Evolutionary conservation across 306 rosid species (phyloP).

Genomic region (Gastrolobium bilobum): DNA sequence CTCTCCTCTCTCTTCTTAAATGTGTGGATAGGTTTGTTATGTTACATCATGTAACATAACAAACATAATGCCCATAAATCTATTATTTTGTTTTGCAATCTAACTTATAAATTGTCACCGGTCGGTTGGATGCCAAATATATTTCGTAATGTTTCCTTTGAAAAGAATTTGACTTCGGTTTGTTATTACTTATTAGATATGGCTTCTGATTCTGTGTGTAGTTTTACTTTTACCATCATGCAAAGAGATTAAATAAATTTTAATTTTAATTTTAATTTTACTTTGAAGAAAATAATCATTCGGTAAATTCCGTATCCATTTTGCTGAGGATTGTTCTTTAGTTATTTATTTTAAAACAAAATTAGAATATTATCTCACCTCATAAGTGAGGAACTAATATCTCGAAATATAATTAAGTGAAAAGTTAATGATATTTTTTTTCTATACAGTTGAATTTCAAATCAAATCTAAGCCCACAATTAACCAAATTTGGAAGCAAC

Average conservation of each 20-base stretch:
- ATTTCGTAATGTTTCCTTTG: neutral
- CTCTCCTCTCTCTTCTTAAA: no score
- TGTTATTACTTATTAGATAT: neutral
- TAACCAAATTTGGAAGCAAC: constrained; percentile 1
- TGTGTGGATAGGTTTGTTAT: no score
- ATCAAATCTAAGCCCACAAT: no score
- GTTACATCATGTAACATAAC: no score
- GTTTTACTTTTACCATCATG: neutral
- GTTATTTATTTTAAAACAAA: no score
- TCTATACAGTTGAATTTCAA: no score
- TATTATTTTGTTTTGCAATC: constrained; percentile 9
- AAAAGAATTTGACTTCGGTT: neutral
- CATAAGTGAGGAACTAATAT: no score
- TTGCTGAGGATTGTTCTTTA: neutral
- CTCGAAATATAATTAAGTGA: no score
- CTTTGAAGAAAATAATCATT: neutral
- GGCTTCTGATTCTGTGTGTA: neutral
- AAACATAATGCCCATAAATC: no score
- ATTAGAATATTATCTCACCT: no score
- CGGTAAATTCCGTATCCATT: neutral
- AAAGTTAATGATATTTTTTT: no score
- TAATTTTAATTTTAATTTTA: neutral
- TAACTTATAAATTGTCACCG: neutral
- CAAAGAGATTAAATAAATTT: neutral
- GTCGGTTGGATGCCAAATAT: neutral